Evolutionary conservation across 2,329 filamentous ascomycete genomes (phyloP).

Genomic region (Incumbomyces delicatus): DNA sequence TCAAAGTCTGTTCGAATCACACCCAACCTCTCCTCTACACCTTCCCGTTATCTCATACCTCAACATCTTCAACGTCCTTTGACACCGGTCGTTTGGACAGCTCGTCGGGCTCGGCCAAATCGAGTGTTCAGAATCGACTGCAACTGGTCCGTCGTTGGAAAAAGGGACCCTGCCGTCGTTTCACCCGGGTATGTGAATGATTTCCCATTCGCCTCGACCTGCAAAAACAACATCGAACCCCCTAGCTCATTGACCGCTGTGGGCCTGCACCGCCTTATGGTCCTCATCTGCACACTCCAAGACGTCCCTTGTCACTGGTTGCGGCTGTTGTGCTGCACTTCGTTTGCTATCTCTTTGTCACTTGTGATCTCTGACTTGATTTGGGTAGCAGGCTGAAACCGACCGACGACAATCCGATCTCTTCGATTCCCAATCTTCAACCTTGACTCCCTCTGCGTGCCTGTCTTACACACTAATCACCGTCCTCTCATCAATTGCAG

Average conservation of each 20-base stretch:
- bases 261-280: not conserved
- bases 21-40: constrained; percentile 8
- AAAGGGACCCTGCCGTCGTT: not conserved
- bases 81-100: constrained; percentile 4
- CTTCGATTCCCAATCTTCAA: constrained; percentile 4
- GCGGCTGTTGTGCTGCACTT: not conserved
- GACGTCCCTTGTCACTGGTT: not conserved
- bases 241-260: not conserved
- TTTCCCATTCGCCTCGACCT: not conserved
- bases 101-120: constrained; percentile 6
- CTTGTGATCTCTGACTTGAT: constrained; percentile 3
- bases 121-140: constrained; percentile 6
- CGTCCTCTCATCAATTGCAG: too few relatives aligned
- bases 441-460: not conserved
- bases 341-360: not conserved
- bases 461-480: too few relatives aligned
- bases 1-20: not conserved
- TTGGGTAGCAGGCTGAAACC: constrained; percentile 16
- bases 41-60: constrained; percentile 7
- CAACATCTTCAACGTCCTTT: not conserved
- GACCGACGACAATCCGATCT: constrained; percentile 7
- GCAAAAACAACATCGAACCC: not conserved
- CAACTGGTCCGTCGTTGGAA: constrained; percentile 2
- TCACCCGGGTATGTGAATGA: not conserved
- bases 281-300: not conserved